Percentiles rank a stretch among this genome's conserved stretches.
phyloP scores from a whole-genome alignment of 2,329 filamentous ascomycete species.

The Colletotrichum sp. region DNA sequence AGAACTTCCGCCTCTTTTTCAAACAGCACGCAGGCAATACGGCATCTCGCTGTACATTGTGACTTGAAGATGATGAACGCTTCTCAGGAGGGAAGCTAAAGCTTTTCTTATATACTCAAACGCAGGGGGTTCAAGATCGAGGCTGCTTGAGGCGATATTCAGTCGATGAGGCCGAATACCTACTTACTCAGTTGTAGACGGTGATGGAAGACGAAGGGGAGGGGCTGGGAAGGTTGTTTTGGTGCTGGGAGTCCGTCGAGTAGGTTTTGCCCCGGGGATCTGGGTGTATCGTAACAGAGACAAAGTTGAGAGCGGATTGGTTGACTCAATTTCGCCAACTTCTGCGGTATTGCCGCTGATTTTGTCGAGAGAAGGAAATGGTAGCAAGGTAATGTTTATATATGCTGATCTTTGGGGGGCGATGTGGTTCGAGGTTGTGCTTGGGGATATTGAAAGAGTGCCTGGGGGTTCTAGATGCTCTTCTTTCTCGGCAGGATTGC shows the following conservation, averaged over 20 bases:
- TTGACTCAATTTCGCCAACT: neutral
- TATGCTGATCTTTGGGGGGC: neutral
- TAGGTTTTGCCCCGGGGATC: neutral
- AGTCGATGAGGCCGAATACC: rapidly evolving
- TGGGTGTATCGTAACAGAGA: rapidly evolving
- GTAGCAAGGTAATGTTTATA: neutral
- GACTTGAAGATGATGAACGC: neutral
- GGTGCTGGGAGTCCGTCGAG: neutral
- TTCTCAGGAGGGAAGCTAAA: rapidly evolving
- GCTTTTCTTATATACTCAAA: neutral
- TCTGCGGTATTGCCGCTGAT: neutral
- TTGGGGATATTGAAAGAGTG: no score
- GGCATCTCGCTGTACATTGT: no score
- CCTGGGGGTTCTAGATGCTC: no score
- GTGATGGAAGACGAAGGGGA: neutral
- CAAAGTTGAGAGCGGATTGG: no score
- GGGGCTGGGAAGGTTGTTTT: neutral
- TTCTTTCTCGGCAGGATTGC: no score
- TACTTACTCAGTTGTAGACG: neutral
- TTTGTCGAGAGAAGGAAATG: neutral
- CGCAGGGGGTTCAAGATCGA: neutral
- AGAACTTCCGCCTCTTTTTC: no score
- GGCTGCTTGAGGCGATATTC: rapidly evolving
- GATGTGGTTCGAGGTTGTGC: no score
- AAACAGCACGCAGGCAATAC: no score